phyloP scores from a whole-genome alignment of 345 rosid species.

The Rhodamnia rubescens region DNA sequence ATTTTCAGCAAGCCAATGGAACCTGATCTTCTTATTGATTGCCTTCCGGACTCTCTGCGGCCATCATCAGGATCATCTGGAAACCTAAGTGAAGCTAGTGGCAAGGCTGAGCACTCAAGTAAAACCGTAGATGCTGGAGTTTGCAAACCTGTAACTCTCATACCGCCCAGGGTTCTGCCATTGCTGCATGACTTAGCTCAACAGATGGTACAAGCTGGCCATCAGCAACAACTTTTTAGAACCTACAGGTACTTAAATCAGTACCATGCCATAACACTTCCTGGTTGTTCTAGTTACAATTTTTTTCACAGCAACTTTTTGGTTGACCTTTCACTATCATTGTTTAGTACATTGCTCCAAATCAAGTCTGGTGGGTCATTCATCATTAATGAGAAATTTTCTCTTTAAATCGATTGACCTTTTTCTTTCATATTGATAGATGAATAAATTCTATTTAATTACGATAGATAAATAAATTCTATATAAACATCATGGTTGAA shows the following conservation, averaged over 20 bases:
- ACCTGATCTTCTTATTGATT: conserved; percentile 74
- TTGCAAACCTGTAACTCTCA: conserved; percentile 65
- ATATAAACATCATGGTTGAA: background rate
- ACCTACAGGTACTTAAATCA: conserved; percentile 44
- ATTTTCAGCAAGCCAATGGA: conserved; percentile 84
- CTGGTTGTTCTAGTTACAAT: background rate
- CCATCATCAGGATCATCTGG: conserved; percentile 35
- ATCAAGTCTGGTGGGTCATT: background rate
- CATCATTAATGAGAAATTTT: background rate
- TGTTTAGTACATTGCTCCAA: background rate
- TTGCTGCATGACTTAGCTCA: conserved; percentile 69
- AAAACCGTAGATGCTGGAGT: conserved; percentile 52
- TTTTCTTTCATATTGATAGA: background rate
- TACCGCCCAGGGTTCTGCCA: conserved; percentile 80
- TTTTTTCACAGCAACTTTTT: background rate
- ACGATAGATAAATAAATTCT: background rate
- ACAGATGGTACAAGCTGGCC: conserved; percentile 88
- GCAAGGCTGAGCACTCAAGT: conserved; percentile 32
- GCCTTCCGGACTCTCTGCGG: conserved; percentile 70
- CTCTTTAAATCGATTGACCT: background rate
- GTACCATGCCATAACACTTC: background rate
- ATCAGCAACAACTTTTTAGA: conserved; percentile 78
- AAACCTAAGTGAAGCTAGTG: conserved; percentile 23
- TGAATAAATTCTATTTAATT: background rate
- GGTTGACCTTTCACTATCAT: background rate